Conservation (phyloP, 495 filamentous ascomycete species). For the Xylaria intraflava region DNA sequence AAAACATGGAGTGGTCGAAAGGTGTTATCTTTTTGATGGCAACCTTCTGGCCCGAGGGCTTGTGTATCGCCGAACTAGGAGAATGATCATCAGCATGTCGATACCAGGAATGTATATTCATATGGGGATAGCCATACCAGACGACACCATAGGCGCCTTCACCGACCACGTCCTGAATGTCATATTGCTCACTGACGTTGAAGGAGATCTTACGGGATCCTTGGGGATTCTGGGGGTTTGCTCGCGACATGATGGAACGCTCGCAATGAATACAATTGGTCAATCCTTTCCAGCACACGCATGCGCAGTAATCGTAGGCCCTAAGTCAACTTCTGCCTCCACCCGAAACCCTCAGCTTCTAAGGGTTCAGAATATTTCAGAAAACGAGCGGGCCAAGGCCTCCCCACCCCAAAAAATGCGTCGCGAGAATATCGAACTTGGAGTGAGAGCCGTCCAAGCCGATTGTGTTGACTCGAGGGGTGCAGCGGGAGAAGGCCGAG, state of each 20-base stretch:
- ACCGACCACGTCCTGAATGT: constrained; percentile 98
- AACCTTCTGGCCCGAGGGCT: constrained; percentile 97
- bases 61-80: constrained; percentile 87
- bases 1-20: constrained; percentile 99
- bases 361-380: background rate
- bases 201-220: constrained; percentile 97
- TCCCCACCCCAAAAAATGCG: constrained; percentile 1
- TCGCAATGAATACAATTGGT: background rate
- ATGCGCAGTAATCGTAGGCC: background rate
- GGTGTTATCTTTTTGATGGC: constrained; percentile 99
- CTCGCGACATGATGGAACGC: constrained; percentile 32
- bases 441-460: background rate
- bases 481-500: background rate
- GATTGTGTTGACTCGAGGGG: background rate
- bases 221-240: constrained; percentile 36
- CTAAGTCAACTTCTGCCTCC: constrained; percentile 5
- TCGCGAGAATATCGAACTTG: background rate
- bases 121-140: constrained; percentile 58
- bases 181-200: constrained; percentile 99
- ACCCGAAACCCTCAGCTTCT: background rate
- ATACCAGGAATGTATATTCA: background rate
- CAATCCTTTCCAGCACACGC: background rate
- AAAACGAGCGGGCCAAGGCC: background rate
- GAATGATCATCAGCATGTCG: constrained; percentile 10
- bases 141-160: constrained; percentile 99